These are phyloP conservation scores for Myxozyma neotropica DNA, from an alignment of 805 yeast species.

Conservation along the genomic window DNA sequence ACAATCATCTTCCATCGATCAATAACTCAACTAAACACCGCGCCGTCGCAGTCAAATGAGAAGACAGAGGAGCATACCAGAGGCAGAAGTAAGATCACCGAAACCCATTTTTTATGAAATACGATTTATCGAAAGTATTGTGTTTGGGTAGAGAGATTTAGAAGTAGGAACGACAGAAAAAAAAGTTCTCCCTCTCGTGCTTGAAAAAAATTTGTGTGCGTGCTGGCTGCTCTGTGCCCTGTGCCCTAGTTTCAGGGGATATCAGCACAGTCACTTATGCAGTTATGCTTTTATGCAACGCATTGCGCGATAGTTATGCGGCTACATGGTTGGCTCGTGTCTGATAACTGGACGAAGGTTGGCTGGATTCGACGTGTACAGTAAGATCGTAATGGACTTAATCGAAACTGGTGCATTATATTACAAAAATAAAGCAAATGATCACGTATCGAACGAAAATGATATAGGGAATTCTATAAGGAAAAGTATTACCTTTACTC, in stretches of 20 bases:
- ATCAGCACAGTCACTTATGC: background rate
- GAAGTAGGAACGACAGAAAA: background rate
- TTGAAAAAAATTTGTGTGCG: constrained; percentile 3
- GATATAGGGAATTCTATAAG: background rate
- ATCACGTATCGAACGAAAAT: background rate
- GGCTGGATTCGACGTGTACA: background rate
- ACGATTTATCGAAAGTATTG: background rate
- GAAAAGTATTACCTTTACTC: constrained; percentile 7
- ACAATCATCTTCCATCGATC: background rate
- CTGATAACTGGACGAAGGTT: background rate
- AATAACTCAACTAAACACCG: background rate
- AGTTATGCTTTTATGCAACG: background rate
- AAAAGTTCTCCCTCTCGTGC: background rate
- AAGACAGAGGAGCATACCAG: constrained; percentile 41
- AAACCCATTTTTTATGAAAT: constrained; percentile 44
- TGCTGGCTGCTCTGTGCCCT: background rate
- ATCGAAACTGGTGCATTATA: background rate
- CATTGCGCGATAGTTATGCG: no score
- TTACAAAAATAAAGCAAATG: background rate
- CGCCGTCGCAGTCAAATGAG: background rate
- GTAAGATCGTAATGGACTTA: background rate
- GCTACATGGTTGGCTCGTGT: background rate
- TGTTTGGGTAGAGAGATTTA: background rate
- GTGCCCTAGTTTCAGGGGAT: background rate
- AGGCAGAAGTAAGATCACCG: constrained; percentile 49